phyloP scores from a whole-genome alignment of 2,329 filamentous ascomycete species.

The Lasiodiplodia sp. region DNA sequence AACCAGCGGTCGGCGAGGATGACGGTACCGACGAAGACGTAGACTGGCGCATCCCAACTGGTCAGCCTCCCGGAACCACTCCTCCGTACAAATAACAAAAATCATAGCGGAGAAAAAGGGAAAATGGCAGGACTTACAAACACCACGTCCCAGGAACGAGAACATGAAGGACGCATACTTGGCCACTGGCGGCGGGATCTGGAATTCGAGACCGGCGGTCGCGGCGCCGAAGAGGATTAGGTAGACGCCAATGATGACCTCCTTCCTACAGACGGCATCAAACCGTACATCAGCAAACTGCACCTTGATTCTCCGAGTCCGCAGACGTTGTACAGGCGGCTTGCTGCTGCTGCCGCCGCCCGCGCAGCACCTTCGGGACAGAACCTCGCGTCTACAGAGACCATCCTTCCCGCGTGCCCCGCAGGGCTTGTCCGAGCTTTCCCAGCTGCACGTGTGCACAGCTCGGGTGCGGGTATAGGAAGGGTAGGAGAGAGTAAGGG shows the following conservation, averaged over 20 bases:
- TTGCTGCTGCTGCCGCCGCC: neutral
- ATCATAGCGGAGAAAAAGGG: neutral
- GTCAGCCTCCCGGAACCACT: conserved; percentile 30
- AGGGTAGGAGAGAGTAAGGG: conserved; percentile 34
- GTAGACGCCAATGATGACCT: conserved; percentile 82
- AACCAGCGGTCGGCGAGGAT: conserved; percentile 73
- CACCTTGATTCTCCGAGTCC: neutral
- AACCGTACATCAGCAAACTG: neutral
- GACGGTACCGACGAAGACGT: conserved; percentile 92
- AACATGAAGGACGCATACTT: conserved; percentile 98
- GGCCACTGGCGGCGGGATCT: conserved; percentile 90
- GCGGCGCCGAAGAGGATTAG: conserved; percentile 86
- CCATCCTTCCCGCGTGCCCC: neutral
- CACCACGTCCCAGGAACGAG: conserved; percentile 92
- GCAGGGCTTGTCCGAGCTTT: neutral
- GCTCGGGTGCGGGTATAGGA: neutral
- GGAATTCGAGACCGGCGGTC: conserved; percentile 69
- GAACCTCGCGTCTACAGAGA: too few species aligned
- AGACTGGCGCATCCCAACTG: conserved; percentile 67
- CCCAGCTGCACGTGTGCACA: conserved; percentile 33
- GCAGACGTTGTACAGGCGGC: neutral
- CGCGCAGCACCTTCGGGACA: neutral
- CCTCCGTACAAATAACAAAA: neutral
- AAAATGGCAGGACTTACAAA: conserved; percentile 72
- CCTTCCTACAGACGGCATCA: conserved; percentile 60